Percentiles rank a stretch among this genome's conserved stretches.
Evolutionary conservation across 768 basidiomycete genomes (phyloP).

Genomic region (Xerocomellus intermedius): DNA sequence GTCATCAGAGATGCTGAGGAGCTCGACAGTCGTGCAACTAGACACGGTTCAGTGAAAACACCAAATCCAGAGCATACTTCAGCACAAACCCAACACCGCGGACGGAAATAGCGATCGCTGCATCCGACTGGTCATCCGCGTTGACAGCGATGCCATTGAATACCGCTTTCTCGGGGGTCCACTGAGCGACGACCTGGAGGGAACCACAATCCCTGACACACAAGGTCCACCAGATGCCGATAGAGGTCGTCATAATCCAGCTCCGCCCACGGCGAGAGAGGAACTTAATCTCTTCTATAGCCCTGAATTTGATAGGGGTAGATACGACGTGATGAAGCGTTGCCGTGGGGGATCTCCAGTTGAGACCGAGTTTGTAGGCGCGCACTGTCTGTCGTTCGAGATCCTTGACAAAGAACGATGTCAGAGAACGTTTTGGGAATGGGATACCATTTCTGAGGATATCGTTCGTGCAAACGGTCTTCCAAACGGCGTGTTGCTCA

Average conservation of each 20-base stretch:
- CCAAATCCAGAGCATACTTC: constrained; percentile 5
- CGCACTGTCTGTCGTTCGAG: constrained; percentile 46
- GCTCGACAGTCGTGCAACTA: constrained; percentile 25
- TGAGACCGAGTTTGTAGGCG: constrained; percentile 46
- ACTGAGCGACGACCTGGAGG: constrained; percentile 40
- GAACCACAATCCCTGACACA: constrained; percentile 47
- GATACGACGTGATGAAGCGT: constrained; percentile 19
- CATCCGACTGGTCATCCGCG: constrained; percentile 42
- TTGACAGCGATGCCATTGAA: constrained; percentile 56
- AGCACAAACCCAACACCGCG: constrained; percentile 44
- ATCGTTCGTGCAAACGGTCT: constrained; percentile 43
- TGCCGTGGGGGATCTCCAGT: constrained; percentile 42
- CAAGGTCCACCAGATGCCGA: constrained; percentile 60
- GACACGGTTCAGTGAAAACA: constrained; percentile 12
- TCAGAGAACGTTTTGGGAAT: constrained; percentile 42
- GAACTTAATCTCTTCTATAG: constrained; percentile 54
- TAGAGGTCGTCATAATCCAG: constrained; percentile 54
- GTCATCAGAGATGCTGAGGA: constrained; percentile 26
- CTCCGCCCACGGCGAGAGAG: constrained; percentile 43
- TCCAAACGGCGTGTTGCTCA: constrained; percentile 55
- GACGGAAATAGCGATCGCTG: constrained; percentile 50
- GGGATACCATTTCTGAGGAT: constrained; percentile 50
- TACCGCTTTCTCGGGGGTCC: constrained; percentile 53
- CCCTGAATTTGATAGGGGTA: constrained; percentile 35
- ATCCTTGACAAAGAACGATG: constrained; percentile 37